phyloP scores from a whole-genome alignment of 495 filamentous ascomycete species.

The Schizothecium vesticola region DNA sequence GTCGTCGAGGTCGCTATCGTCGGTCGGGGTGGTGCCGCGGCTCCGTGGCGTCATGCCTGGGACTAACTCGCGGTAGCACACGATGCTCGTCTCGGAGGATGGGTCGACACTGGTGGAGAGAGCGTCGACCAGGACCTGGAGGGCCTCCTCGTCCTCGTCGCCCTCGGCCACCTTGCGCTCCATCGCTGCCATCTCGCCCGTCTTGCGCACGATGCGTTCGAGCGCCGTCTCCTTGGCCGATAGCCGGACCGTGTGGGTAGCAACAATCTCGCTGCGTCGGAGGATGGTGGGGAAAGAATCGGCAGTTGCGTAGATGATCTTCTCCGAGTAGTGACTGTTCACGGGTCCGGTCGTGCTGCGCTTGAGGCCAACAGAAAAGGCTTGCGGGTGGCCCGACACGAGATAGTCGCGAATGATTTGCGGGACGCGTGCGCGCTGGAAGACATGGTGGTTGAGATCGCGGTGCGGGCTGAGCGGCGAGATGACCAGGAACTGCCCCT shows the following conservation, averaged over 20 bases:
- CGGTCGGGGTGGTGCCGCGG: conserved; percentile 42
- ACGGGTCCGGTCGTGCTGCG: conserved; percentile 60
- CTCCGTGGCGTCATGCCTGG: conserved; percentile 38
- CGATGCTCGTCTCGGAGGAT: conserved; percentile 62
- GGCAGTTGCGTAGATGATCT: conserved; percentile 75
- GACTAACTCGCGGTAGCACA: conserved; percentile 68
- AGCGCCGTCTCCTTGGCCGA: conserved; percentile 80
- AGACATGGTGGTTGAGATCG: conserved; percentile 78
- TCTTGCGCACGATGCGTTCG: conserved; percentile 87
- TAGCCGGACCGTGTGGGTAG: conserved; percentile 55
- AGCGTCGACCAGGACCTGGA: conserved; percentile 61
- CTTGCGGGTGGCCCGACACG: conserved; percentile 64
- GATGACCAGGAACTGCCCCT: conserved; percentile 90
- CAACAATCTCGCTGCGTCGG: conserved; percentile 77
- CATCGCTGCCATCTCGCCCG: conserved; percentile 69
- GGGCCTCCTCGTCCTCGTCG: conserved; percentile 57
- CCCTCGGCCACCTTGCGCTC: conserved; percentile 72
- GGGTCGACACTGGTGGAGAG: conserved; percentile 67
- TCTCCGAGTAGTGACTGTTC: conserved; percentile 73
- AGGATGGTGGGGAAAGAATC: conserved; percentile 91
- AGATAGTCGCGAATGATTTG: conserved; percentile 77
- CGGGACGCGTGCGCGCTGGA: conserved; percentile 78
- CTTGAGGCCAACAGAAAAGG: conserved; percentile 67
- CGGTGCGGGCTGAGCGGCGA: conserved; percentile 74
- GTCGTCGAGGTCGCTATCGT: conserved; percentile 40